These are phyloP conservation scores for Tillandsia fasciculata DNA, from an alignment of 176 grass and related monocot species.

Conservation along the genomic window DNA sequence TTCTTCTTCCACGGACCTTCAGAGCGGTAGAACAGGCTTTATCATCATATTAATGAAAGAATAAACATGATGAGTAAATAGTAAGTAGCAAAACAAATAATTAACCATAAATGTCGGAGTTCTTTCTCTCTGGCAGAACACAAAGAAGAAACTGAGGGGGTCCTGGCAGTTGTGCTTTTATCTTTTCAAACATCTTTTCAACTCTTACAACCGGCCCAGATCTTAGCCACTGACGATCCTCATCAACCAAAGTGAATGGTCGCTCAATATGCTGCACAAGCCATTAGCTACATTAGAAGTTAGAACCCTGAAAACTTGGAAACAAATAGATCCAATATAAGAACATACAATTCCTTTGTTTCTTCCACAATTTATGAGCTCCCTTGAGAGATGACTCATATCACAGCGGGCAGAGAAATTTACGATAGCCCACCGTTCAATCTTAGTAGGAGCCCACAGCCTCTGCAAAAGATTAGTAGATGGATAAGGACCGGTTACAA, in stretches of 20 bases:
- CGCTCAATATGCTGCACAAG: conserved; percentile 51
- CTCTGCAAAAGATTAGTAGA: conserved; percentile 30
- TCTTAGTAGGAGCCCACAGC: conserved; percentile 47
- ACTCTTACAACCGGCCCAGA: conserved; percentile 63
- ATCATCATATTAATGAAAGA: conserved; percentile 5
- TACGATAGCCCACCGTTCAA: conserved; percentile 73
- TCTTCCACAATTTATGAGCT: conserved; percentile 70
- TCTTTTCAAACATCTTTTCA: conserved; percentile 78
- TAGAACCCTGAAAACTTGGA: neutral
- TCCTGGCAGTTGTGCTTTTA: conserved; percentile 42
- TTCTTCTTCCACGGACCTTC: conserved; percentile 96
- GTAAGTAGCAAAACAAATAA: neutral
- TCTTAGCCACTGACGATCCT: conserved; percentile 59
- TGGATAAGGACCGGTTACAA: conserved; percentile 16
- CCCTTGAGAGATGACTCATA: conserved; percentile 71
- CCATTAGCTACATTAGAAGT: neutral
- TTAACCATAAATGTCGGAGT: conserved; percentile 81
- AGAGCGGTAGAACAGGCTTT: conserved; percentile 15
- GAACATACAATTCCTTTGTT: conserved; percentile 88
- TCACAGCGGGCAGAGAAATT: conserved; percentile 93
- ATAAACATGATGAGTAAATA: neutral
- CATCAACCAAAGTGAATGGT: conserved; percentile 57
- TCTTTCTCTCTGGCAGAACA: conserved; percentile 82
- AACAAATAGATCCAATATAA: neutral
- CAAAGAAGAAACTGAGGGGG: conserved; percentile 79